phyloP scores from a whole-genome alignment of 805 yeast genomes.

The Metschnikowia proteae region DNA sequence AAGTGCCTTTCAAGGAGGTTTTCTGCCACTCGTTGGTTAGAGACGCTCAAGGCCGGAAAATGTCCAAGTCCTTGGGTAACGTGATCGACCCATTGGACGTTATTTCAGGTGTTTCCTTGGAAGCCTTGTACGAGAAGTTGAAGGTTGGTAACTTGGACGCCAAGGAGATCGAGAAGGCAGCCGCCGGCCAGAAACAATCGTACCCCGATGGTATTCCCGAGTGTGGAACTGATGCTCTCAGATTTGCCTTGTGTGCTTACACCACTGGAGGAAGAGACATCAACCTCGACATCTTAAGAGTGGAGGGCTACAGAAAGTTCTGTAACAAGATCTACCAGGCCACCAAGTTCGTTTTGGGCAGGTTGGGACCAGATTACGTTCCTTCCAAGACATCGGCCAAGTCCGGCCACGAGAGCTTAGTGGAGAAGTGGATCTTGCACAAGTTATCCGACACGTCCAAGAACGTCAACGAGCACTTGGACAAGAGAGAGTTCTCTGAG shows the following conservation, averaged over 20 bases:
- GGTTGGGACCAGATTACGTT: slow-evolving; percentile 81
- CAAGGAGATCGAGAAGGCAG: slow-evolving; percentile 81
- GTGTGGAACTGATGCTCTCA: slow-evolving; percentile 98
- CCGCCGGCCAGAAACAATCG: slow-evolving; percentile 78
- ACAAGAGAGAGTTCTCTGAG: slow-evolving; percentile 82
- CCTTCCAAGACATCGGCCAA: slow-evolving; percentile 67
- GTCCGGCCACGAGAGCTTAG: slow-evolving; percentile 82
- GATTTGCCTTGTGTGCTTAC: slow-evolving; percentile 97
- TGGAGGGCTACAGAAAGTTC: slow-evolving; percentile 98
- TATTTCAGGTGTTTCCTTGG: slow-evolving; percentile 79
- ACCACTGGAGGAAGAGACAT: slow-evolving; percentile 99
- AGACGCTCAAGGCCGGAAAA: slow-evolving; percentile 98
- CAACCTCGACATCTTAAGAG: slow-evolving; percentile 91
- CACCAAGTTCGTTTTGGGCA: slow-evolving; percentile 90
- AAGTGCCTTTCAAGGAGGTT: slow-evolving; percentile 91
- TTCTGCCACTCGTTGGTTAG: slow-evolving; percentile 98
- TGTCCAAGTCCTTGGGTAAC: slow-evolving; percentile 97
- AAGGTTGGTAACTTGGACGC: slow-evolving; percentile 82
- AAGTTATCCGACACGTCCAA: slow-evolving; percentile 70
- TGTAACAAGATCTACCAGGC: slow-evolving; percentile 99
- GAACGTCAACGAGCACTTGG: slow-evolving; percentile 61
- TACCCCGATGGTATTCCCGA: slow-evolving; percentile 98
- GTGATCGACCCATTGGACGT: slow-evolving; percentile 96
- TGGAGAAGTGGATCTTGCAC: slow-evolving; percentile 95
- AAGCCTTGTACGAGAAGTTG: slow-evolving; percentile 75